Evolutionary conservation across 2,329 filamentous ascomycete genomes (phyloP), one percentile per base, ranked within the genome.

Genomic region (Colletotrichum nymphaeae): DNA sequence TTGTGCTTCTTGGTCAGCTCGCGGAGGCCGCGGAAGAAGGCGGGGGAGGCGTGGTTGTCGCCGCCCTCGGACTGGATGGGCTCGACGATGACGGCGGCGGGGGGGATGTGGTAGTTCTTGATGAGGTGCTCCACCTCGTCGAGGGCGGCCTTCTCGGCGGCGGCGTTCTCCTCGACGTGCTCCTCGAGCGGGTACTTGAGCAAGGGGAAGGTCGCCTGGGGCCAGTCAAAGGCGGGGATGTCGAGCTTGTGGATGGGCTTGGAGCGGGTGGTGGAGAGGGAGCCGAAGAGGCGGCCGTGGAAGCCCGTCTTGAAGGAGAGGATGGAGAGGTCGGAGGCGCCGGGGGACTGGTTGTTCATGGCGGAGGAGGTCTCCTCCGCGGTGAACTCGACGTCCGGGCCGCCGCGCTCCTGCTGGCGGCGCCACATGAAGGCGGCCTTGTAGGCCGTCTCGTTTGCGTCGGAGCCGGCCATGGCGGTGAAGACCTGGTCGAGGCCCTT

Each of bases 381-480:
- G 42, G 93, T 94, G 86, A 97, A 97, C 71, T 96, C 94, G 68
- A 92, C 93, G 49, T 92, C 83, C 58, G 90, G 86, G 8, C 94
- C 94, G 76, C 95, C 95, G 74, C 95, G 94, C 84, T 97, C 91
- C 75, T 91, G 88, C 83, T 95, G 93, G 62, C 94, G 92, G 80
- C 93, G 92, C 89, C 93, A 97, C 92, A 98, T 98, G 86, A 98
- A 98, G 63, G 95, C 95, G 9, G 95, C 95, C 86, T 98, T 98
- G 90, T 95, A 98, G 56, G 95, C 95, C 42, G 94, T 93, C 86
- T 98, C 95, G 85, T 98, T 98, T 84, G 95, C 95, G 80, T 98
- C 95, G 24, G 94, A 97, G 74, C 95, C 95, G 67, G 95, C 91
- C 87, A 95, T 93, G 76, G 93, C 94, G 22, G 95, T 98, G 86